These are phyloP conservation scores for Yamadazyma tumulicola DNA, from an alignment of 805 yeast genomes.

Conservation along the genomic window DNA sequence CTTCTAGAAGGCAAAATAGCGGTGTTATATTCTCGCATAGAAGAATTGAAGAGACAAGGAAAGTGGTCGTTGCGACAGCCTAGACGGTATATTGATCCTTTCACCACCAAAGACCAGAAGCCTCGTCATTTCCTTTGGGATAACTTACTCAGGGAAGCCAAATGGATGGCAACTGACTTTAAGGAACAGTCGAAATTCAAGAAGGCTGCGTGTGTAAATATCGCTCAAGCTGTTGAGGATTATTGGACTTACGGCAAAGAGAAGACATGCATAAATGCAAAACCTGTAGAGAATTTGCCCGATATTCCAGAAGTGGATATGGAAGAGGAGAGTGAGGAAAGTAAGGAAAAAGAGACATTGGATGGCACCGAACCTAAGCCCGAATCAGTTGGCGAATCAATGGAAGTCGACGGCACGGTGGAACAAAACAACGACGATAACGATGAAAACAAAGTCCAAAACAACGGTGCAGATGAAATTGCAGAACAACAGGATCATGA, in stretches of 20 bases:
- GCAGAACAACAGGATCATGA: conserved; percentile 11
- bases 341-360: background rate
- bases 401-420: conserved; percentile 5
- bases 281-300: conserved; percentile 32
- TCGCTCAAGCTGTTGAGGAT: conserved; percentile 72
- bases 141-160: conserved; percentile 66
- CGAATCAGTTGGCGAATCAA: conserved; percentile 10
- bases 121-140: conserved; percentile 66
- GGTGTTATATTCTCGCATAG: conserved; percentile 85
- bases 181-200: conserved; percentile 68
- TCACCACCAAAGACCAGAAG: conserved; percentile 14
- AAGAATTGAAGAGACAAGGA: conserved; percentile 80
- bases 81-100: conserved; percentile 65
- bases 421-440: no score
- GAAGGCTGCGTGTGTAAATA: conserved; percentile 60
- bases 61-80: conserved; percentile 94
- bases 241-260: conserved; percentile 73
- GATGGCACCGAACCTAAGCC: conserved; percentile 2
- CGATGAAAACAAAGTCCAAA: conserved; percentile 1
- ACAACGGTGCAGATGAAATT: background rate
- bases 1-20: conserved; percentile 87
- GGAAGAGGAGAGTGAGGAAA: background rate
- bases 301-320: conserved; percentile 1
- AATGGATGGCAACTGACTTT: conserved; percentile 80
- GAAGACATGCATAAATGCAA: conserved; percentile 54